Conservation (phyloP, 257 asterid genomes). For the Scutellaria baicalensis region DNA sequence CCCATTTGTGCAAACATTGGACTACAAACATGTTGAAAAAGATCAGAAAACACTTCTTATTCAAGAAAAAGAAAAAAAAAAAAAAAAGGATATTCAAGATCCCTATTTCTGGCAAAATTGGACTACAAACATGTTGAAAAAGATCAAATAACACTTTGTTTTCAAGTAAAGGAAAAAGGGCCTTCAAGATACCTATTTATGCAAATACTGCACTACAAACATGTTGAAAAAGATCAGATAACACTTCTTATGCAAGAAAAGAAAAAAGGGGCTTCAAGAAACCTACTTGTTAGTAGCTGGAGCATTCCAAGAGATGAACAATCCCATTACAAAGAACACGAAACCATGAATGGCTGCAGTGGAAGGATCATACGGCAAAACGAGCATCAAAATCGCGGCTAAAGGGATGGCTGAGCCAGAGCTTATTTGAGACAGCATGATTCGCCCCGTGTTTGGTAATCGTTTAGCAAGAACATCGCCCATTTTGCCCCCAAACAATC, state of each 20-base stretch:
- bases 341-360: slow-evolving; percentile 48
- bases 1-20: no score
- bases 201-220: no score
- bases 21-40: neutral
- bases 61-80: neutral
- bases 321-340: slow-evolving; percentile 67
- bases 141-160: no score
- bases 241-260: neutral
- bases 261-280: neutral
- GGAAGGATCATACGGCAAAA: slow-evolving; percentile 70
- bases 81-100: neutral
- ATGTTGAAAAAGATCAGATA: neutral
- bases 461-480: slow-evolving; percentile 59
- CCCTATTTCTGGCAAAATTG: slow-evolving; percentile 83
- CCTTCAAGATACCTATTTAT: no score
- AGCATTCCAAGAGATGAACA: slow-evolving; percentile 67
- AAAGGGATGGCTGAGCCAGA: slow-evolving; percentile 73
- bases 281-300: slow-evolving; percentile 87
- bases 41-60: neutral
- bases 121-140: neutral
- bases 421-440: slow-evolving; percentile 73
- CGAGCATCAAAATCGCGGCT: slow-evolving; percentile 65
- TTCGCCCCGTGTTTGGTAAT: slow-evolving; percentile 77
- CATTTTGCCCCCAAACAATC: slow-evolving; percentile 77
- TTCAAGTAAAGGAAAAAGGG: no score